Evolutionary conservation across 208 protist genomes (phyloP).

Genomic region (Plasmodiophora brassicae): DNA sequence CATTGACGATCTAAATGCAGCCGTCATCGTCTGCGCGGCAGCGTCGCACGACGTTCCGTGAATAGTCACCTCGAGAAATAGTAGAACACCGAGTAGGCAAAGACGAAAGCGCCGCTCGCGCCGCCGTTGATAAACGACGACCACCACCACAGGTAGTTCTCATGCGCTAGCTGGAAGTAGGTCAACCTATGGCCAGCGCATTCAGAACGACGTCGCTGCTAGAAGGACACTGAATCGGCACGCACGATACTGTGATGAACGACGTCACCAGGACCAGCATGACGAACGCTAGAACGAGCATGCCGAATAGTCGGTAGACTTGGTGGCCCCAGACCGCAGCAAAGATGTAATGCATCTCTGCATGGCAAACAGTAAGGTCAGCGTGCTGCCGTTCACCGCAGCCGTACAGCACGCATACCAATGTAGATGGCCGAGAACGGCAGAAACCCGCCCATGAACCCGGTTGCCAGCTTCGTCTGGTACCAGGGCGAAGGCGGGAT

Average conservation of each 20-base stretch:
- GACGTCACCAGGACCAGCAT: slow-evolving; percentile 74
- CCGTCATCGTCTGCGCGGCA: background rate
- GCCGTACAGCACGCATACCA: background rate
- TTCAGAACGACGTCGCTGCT: background rate
- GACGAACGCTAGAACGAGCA: slow-evolving; percentile 70
- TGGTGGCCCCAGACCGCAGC: slow-evolving; percentile 66
- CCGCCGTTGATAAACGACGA: slow-evolving; percentile 64
- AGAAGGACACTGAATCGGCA: background rate
- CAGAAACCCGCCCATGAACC: slow-evolving; percentile 51
- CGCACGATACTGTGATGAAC: slow-evolving; percentile 55
- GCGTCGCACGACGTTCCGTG: background rate
- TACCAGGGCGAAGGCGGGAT: slow-evolving; percentile 58
- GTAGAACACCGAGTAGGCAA: slow-evolving; percentile 66
- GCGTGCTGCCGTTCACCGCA: background rate
- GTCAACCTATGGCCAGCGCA: slow-evolving; percentile 67
- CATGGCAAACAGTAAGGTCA: background rate
- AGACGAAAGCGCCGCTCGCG: slow-evolving; percentile 61
- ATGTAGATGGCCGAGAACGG: slow-evolving; percentile 71
- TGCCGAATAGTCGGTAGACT: slow-evolving; percentile 73
- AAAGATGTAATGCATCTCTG: slow-evolving; percentile 78
- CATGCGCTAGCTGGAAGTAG: slow-evolving; percentile 75
- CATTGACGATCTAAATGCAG: slow-evolving; percentile 56
- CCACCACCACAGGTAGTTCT: slow-evolving; percentile 80
- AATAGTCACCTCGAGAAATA: slow-evolving; percentile 60
- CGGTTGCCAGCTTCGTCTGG: slow-evolving; percentile 18